Conservation (phyloP, 306 rosid species). For the Parietaria judaica region DNA sequence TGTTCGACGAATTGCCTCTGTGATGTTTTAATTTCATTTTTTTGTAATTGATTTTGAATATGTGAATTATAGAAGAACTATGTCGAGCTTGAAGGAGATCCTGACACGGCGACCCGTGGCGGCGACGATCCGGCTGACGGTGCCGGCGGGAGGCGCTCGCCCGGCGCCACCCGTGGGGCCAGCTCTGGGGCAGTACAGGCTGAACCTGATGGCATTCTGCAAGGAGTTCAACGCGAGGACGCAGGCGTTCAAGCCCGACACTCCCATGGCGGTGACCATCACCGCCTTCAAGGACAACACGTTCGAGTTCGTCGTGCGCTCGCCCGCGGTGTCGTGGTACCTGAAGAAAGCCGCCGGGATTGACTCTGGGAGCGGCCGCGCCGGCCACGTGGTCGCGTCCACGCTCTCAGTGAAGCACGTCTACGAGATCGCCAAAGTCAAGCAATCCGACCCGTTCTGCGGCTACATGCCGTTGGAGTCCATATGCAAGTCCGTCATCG, state of each 20-base stretch:
- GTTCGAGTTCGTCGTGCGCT: constrained; percentile 65
- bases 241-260: constrained; percentile 66
- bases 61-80: constrained; percentile 1
- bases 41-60: no score
- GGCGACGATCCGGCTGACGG: constrained; percentile 63
- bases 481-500: constrained; percentile 63
- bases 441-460: constrained; percentile 69
- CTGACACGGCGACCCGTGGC: constrained; percentile 58
- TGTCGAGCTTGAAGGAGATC: constrained; percentile 70
- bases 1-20: no score
- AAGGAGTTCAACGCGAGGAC: constrained; percentile 88
- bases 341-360: constrained; percentile 30
- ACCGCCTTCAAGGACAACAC: constrained; percentile 89
- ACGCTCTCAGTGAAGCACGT: constrained; percentile 57
- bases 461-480: constrained; percentile 68
- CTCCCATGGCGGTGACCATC: constrained; percentile 78
- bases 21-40: no score
- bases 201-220: constrained; percentile 88
- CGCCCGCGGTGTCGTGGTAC: constrained; percentile 73
- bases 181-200: constrained; percentile 72
- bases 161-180: constrained; percentile 80
- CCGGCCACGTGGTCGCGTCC: constrained; percentile 62
- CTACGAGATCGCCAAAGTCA: constrained; percentile 74
- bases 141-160: constrained; percentile 64
- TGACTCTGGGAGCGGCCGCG: constrained; percentile 62